Conservation (phyloP, 2,329 filamentous ascomycete species). For the Pestalotiopsis sp. region DNA sequence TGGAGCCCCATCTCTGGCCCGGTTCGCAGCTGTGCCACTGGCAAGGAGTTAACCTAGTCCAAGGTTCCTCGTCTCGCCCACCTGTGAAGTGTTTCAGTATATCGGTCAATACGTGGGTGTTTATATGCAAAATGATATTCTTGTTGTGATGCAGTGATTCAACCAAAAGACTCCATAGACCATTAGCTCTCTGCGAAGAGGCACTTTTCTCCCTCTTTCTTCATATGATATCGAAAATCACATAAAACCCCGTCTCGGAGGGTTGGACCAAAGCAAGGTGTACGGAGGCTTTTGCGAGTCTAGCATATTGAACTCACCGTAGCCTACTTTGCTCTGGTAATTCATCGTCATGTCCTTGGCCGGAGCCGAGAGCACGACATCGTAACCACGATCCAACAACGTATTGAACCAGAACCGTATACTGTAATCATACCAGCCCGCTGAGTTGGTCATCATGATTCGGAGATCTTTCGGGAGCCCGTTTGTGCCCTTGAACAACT, state of each 20-base stretch:
- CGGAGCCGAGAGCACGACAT: conserved; percentile 64
- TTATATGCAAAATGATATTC: too few species aligned
- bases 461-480: conserved; percentile 33
- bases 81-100: too few species aligned
- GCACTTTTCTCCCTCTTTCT: too few species aligned
- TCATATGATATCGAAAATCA: too few species aligned
- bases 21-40: conserved; percentile 62
- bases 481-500: too few species aligned
- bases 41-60: conserved; percentile 50
- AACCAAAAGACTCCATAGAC: too few species aligned
- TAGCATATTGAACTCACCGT: conserved; percentile 37
- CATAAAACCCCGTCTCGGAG: too few species aligned
- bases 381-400: conserved; percentile 55
- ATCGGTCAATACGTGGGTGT: too few species aligned
- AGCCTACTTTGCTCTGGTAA: conserved; percentile 34
- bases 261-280: too few species aligned
- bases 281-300: conserved; percentile 11
- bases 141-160: too few species aligned
- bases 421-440: conserved; percentile 73
- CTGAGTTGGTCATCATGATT: conserved; percentile 68
- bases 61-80: conserved; percentile 42
- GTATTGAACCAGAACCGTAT: conserved; percentile 59
- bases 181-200: too few species aligned
- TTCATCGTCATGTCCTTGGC: conserved; percentile 60
- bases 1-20: conserved; percentile 54